Evolutionary conservation across 2,329 filamentous ascomycete species (phyloP).

Genomic region (Calonectria crousiana): DNA sequence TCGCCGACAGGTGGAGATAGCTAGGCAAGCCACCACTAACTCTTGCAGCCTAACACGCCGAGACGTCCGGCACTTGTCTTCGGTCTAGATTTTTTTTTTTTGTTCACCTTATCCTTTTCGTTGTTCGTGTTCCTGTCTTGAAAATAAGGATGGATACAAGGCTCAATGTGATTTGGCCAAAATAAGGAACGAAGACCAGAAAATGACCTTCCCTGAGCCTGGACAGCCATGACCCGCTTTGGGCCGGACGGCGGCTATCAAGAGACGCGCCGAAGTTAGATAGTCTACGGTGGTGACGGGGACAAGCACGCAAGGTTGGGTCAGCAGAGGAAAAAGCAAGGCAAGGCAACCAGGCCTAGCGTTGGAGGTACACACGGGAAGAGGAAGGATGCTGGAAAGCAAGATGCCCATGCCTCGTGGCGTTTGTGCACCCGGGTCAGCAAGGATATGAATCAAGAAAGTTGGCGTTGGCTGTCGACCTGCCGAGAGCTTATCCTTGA

Average conservation of each 20-base stretch:
- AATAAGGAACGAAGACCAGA: neutral
- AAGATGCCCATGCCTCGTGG: neutral
- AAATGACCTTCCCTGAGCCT: neutral
- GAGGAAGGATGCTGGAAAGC: neutral
- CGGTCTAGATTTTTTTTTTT: neutral
- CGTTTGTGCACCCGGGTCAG: neutral
- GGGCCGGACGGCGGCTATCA: neutral
- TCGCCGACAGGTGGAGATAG: constrained; percentile 14
- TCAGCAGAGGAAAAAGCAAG: neutral
- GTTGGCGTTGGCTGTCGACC: constrained; percentile 6
- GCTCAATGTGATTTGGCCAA: neutral
- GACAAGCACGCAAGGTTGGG: constrained; percentile 7
- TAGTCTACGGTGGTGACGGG: constrained; percentile 12
- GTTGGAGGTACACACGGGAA: neutral
- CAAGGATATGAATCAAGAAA: constrained; percentile 18
- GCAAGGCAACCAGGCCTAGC: neutral
- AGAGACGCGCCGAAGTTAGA: constrained; percentile 4
- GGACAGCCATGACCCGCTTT: neutral
- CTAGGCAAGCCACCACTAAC: constrained; percentile 19
- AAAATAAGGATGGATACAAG: neutral
- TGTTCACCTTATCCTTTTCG: no score
- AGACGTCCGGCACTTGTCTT: constrained; percentile 7
- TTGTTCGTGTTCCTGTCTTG: neutral
- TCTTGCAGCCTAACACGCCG: constrained; percentile 21
- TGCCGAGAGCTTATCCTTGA: constrained; percentile 7